Evolutionary conservation across 345 rosid species (phyloP), one percentile per base, ranked within the genome.

Genomic region (Brassica carinata): DNA sequence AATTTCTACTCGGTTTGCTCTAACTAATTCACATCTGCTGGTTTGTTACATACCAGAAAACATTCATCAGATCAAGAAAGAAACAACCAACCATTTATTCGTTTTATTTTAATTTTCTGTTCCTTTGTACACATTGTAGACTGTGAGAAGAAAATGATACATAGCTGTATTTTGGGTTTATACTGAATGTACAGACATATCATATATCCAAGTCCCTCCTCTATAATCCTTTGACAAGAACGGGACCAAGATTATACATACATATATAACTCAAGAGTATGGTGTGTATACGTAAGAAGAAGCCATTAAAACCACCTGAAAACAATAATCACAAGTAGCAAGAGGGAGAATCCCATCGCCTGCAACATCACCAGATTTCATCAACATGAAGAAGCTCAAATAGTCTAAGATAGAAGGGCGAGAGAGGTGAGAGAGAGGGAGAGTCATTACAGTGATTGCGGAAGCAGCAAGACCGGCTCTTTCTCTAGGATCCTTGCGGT

Each of bases 381-480:
- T 66, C 74, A 66, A 4, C 34, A 19, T 3, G 26, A 23, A 19
- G 0, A 18, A 36, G n/a, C 14, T 30, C 4, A 43, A 14, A 43
- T 1, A 29, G 9, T 27, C 31, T 4, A 9, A 1, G 19, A 57
- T 0, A 64, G 43, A 2, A 8, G 11, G 69, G 3, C 0, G 26
- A 23, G 0, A 19, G 26, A 23, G 26, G 26, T 23, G 67, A 34
- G 78, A 14, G 2, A 64, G 8, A n/a, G 40, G 40, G 64, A 40
- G 61, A 27, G 53, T 13, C 38, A 58, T 87, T 89, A 94, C 98
- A 82, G 94, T 89, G 68, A 94, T 87, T 69, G 98, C 97, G n/a
- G 98, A 90, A 75, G 99, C 99, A 72, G 98, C 99, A 51, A 95
- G 97, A 64, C 99, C 99, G 6, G 94, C 98, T 77, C 99, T 90